Conservation (phyloP, 129 eudicot genomes). For the Smallanthus sonchifolius region DNA sequence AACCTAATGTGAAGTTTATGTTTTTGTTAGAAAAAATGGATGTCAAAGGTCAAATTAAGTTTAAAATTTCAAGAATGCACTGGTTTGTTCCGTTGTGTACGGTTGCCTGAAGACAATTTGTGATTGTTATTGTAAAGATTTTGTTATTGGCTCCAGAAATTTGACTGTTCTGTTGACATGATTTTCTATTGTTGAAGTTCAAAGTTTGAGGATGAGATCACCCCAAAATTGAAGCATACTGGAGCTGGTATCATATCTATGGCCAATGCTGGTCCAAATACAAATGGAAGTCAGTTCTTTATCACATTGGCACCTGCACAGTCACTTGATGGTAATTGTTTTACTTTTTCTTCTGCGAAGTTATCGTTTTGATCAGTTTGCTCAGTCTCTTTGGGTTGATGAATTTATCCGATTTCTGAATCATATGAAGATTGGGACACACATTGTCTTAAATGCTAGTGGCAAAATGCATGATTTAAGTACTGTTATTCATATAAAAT, state of each 20-base stretch:
- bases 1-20: background rate
- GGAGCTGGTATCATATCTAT: slow-evolving; percentile 98
- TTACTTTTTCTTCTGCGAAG: background rate
- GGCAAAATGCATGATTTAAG: background rate
- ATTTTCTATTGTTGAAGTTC: slow-evolving; percentile 41
- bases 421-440: slow-evolving; percentile 3
- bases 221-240: slow-evolving; percentile 84
- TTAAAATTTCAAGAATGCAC: background rate
- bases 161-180: slow-evolving; percentile 12
- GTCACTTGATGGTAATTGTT: slow-evolving; percentile 67
- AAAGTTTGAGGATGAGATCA: slow-evolving; percentile 87
- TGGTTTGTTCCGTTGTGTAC: background rate
- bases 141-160: background rate
- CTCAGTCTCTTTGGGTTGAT: background rate
- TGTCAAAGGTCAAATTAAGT: background rate
- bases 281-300: slow-evolving; percentile 96
- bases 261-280: slow-evolving; percentile 99
- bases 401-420: background rate
- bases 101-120: background rate
- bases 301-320: slow-evolving; percentile 95
- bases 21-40: background rate
- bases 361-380: slow-evolving; percentile 3
- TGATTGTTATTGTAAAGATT: background rate
- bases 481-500: background rate
- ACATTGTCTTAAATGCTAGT: slow-evolving; percentile 1